phyloP scores from a whole-genome alignment of 495 filamentous ascomycete genomes.

The Penicillium ucsense region DNA sequence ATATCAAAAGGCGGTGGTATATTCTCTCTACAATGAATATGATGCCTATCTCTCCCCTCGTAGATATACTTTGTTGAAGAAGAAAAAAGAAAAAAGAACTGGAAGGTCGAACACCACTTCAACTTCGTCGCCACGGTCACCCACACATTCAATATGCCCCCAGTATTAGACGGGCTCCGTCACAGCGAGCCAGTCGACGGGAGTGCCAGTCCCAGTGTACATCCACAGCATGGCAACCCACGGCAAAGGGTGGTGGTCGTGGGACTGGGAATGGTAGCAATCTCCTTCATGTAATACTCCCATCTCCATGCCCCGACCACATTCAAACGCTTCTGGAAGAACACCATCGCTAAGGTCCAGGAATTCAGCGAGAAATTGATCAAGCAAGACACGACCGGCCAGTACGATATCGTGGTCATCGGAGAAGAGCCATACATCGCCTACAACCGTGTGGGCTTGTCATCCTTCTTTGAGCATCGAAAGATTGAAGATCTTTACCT shows the following conservation, averaged over 20 bases:
- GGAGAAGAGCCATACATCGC: conserved; percentile 88
- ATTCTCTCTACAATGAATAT: no score
- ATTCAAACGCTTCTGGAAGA: neutral
- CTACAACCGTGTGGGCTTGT: conserved; percentile 94
- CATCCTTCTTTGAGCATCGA: conserved; percentile 85
- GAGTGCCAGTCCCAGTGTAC: conserved; percentile 6
- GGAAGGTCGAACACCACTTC: neutral
- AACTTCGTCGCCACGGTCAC: conserved; percentile 12
- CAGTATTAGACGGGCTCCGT: conserved; percentile 24
- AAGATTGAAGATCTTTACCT: conserved; percentile 85
- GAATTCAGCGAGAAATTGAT: conserved; percentile 72
- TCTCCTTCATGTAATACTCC: conserved; percentile 68
- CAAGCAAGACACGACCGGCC: conserved; percentile 70
- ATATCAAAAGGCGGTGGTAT: no score
- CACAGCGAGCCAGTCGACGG: conserved; percentile 20
- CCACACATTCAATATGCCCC: neutral
- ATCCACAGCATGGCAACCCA: conserved; percentile 1
- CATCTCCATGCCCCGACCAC: no score
- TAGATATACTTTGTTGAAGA: no score
- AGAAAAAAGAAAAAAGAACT: no score
- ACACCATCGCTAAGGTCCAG: neutral
- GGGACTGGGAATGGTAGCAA: conserved; percentile 91
- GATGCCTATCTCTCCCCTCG: no score
- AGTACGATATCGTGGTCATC: conserved; percentile 83
- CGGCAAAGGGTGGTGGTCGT: conserved; percentile 76